Evolutionary conservation across 78 protist species (phyloP).

Genomic region (Dictyostelium intermedium): DNA sequence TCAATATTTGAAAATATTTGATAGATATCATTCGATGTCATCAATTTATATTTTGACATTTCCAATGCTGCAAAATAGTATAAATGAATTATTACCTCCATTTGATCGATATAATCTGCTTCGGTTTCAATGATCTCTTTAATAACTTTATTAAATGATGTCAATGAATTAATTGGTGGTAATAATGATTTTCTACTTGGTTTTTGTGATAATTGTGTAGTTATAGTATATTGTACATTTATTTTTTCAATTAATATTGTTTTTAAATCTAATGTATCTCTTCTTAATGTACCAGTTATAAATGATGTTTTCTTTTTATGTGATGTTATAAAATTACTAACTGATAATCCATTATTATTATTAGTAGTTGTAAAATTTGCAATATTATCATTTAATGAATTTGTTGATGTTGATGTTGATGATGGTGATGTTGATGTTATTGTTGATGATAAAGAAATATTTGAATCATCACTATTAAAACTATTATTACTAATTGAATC

Average conservation of each 20-base stretch:
- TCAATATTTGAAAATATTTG: slow-evolving; percentile 45
- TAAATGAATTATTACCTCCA: slow-evolving; percentile 10
- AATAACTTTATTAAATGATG: slow-evolving; percentile 26
- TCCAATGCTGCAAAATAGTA: slow-evolving; percentile 5
- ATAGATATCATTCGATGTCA: not conserved
- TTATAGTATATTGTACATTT: not conserved
- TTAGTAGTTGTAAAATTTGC: not conserved
- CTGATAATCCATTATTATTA: slow-evolving; percentile 2
- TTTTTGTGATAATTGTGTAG: not conserved
- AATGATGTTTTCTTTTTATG: not conserved
- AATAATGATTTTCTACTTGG: slow-evolving; percentile 2
- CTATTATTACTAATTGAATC: not conserved
- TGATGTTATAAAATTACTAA: not conserved
- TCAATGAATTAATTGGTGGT: slow-evolving; percentile 3
- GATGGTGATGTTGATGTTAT: not conserved
- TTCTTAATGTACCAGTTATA: not conserved
- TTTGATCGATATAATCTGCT: slow-evolving; percentile 59
- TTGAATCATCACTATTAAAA: not conserved
- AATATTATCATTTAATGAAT: not conserved
- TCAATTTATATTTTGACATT: not conserved
- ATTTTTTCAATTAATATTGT: not conserved
- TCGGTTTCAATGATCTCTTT: slow-evolving; percentile 65
- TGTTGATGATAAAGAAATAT: not conserved
- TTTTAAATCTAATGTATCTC: slow-evolving; percentile 4
- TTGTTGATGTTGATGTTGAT: not conserved